Conservation (phyloP, 1,284 basidiomycete species). For the Malassezia vespertilionis region DNA sequence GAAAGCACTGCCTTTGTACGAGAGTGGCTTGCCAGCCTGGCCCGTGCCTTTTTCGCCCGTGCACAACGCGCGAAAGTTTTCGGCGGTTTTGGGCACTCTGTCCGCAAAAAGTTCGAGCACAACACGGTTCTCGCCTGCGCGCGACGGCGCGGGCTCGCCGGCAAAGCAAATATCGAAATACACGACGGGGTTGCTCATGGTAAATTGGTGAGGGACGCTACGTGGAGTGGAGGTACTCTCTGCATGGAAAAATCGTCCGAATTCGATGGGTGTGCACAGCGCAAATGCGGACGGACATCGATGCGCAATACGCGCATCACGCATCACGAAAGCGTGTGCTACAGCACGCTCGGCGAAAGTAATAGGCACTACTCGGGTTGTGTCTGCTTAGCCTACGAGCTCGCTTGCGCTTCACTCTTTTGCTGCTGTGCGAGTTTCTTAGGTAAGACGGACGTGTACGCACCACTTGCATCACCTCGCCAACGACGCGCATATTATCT, state of each 20-base stretch:
- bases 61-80: slow-evolving; percentile 80
- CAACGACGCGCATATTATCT: slow-evolving; percentile 40
- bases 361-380: too few relatives aligned
- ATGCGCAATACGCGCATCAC: too few relatives aligned
- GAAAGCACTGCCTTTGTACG: slow-evolving; percentile 59
- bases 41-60: slow-evolving; percentile 74
- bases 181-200: slow-evolving; percentile 16
- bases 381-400: too few relatives aligned
- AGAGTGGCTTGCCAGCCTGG: slow-evolving; percentile 57
- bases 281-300: too few relatives aligned
- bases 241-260: background rate
- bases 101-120: slow-evolving; percentile 72
- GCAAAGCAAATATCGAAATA: slow-evolving; percentile 35
- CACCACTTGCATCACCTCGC: slow-evolving; percentile 39
- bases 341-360: too few relatives aligned
- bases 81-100: slow-evolving; percentile 66
- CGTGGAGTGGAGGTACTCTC: background rate
- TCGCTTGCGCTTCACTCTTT: too few relatives aligned
- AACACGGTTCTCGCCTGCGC: slow-evolving; percentile 51
- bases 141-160: slow-evolving; percentile 20
- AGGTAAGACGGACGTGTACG: too few relatives aligned
- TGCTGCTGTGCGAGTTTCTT: slow-evolving; percentile 9
- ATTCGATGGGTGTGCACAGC: too few relatives aligned
- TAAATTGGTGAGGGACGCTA: background rate
- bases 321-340: too few relatives aligned